Evolutionary conservation across 2,329 filamentous ascomycete species (phyloP), one percentile per base, ranked within the genome.

Genomic region (Aspergillus sp.): DNA sequence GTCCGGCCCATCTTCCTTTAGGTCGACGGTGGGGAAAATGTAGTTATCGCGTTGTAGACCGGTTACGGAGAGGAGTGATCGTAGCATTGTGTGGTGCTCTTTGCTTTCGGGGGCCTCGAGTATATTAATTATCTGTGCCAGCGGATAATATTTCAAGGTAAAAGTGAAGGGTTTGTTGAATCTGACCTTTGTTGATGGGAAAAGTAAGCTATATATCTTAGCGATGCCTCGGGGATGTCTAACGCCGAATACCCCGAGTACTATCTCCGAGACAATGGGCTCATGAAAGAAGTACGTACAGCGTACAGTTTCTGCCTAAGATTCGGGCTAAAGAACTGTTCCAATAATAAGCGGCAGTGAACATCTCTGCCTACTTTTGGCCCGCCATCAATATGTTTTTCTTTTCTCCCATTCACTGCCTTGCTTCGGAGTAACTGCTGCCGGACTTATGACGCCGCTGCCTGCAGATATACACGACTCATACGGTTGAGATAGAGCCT

Each of bases 11-110:
- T 76, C 73, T 46, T 65, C 33, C 12, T 63, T 61, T 4, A 69
- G 66, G 34, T 73, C 63, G 50, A 76, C 73, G n/a, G 61, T 69
- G 13, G 73, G 73, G 54, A 76, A 73, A 20, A 75, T 60, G 55
- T 74, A 76, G 11, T 73, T 51, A 34, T 61, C 52, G 52, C 46
- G 56, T 46, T 60, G 55, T 34, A 56, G 44, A 24, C 65, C 66
- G 17, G 67, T 66, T 3, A 70, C 52, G n/a, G 70, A 70, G 12
- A 74, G 58, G 9, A 73, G 59, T 1, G 72, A 72, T 22, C 69
- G 70, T 20, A 74, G 27, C 71, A 74, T 73, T 49, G n/a, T 22
- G 12, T 13, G 12, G 13, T 7, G 15, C 34, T n/a, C 15, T 5
- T 37, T 37, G 13, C 6, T 37, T 37, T 37, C 6, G 15, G 34